These are phyloP conservation scores for Aspergillus udagawae DNA, from an alignment of 2,329 filamentous ascomycete genomes.

Conservation along the genomic window DNA sequence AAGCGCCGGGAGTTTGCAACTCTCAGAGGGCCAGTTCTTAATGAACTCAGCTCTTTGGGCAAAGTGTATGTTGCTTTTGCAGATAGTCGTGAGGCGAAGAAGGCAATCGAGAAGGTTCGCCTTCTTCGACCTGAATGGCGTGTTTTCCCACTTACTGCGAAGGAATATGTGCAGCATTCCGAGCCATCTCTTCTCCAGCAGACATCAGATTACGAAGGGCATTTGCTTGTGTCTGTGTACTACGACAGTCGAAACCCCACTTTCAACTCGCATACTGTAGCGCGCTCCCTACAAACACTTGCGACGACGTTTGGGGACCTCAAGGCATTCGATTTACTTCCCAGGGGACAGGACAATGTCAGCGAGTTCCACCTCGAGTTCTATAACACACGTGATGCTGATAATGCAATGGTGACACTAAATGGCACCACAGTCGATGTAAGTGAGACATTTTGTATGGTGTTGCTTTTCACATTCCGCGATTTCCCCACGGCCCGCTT, in stretches of 20 bases:
- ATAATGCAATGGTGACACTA: slow-evolving; percentile 32
- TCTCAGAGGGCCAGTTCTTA: slow-evolving; percentile 37
- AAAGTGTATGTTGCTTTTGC: slow-evolving; percentile 55
- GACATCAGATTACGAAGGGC: slow-evolving; percentile 51
- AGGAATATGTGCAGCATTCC: slow-evolving; percentile 42
- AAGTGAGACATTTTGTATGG: slow-evolving; percentile 8
- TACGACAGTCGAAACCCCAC: slow-evolving; percentile 27
- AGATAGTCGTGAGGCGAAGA: slow-evolving; percentile 58
- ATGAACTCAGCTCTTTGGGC: slow-evolving; percentile 32
- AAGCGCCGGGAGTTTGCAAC: slow-evolving; percentile 34
- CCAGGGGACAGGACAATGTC: slow-evolving; percentile 25
- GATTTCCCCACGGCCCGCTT: background rate
- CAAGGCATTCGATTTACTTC: slow-evolving; percentile 30
- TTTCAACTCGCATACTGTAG: slow-evolving; percentile 34
- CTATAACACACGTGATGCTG: slow-evolving; percentile 35
- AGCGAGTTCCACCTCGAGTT: slow-evolving; percentile 39
- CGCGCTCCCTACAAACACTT: slow-evolving; percentile 45
- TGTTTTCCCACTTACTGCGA: slow-evolving; percentile 43
- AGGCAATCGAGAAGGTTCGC: slow-evolving; percentile 46
- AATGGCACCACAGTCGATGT: slow-evolving; percentile 36
- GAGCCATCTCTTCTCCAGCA: slow-evolving; percentile 22
- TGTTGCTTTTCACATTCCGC: background rate
- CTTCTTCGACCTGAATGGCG: slow-evolving; percentile 47
- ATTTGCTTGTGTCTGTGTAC: slow-evolving; percentile 51
- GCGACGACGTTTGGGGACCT: slow-evolving; percentile 37